Percentiles rank a stretch among this genome's conserved stretches.
Evolutionary conservation across 1,284 basidiomycete genomes (phyloP).

Genomic region (Moesziomyces sp.): DNA sequence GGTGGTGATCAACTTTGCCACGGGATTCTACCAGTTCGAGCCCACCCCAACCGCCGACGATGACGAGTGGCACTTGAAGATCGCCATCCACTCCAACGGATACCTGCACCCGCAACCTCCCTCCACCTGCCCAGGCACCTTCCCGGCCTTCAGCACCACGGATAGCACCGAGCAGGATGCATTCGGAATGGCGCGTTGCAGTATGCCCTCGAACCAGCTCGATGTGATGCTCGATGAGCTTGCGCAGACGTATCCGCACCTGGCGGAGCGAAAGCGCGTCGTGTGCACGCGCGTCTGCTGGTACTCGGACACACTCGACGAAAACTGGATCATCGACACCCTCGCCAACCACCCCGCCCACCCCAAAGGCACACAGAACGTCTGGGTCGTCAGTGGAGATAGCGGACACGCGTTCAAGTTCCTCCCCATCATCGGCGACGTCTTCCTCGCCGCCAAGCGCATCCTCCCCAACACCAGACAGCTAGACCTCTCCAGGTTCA

Average conservation of each 20-base stretch:
- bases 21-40: conserved; percentile 70
- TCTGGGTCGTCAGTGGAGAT: conserved; percentile 70
- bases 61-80: conserved; percentile 72
- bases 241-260: conserved; percentile 76
- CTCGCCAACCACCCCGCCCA: conserved; percentile 64
- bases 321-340: conserved; percentile 71
- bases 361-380: conserved; percentile 41
- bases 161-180: conserved; percentile 3
- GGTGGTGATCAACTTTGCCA: conserved; percentile 76
- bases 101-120: conserved; percentile 71
- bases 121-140: conserved; percentile 18
- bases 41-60: conserved; percentile 73
- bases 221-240: conserved; percentile 73
- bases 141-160: conserved; percentile 30
- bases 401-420: conserved; percentile 73
- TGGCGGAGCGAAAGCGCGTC: conserved; percentile 70
- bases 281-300: conserved; percentile 81
- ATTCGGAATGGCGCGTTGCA: conserved; percentile 10
- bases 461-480: conserved; percentile 12
- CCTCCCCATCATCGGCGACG: conserved; percentile 80
- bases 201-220: conserved; percentile 74
- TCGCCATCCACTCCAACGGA: conserved; percentile 77
- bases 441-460: conserved; percentile 74
- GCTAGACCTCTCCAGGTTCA: conserved; percentile 28
- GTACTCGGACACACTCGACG: conserved; percentile 72